A percentile compares a stretch with the other conserved stretches of the same genome.
Evolutionary conservation across 225 moss, liverwort and hornwort genomes (phyloP).

Genomic region (Antitrichia curtipendula): DNA sequence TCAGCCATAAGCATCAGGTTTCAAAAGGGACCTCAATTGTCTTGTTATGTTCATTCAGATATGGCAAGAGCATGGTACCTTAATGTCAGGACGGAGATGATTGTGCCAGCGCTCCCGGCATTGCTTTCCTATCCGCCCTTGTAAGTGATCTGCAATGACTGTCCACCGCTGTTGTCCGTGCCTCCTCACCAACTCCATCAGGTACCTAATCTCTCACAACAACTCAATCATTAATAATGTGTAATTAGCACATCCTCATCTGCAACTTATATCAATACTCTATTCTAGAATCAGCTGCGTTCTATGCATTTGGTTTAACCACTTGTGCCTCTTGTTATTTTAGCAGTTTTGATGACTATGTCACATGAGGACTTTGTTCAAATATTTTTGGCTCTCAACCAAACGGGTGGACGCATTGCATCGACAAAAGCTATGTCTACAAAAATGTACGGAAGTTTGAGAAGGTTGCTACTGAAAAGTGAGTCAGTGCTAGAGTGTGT

Average conservation of each 20-base stretch:
- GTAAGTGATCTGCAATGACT: slow-evolving; percentile 66
- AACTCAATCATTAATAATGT: background rate
- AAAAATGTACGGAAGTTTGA: background rate
- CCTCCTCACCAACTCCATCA: slow-evolving; percentile 77
- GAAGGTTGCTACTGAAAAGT: background rate
- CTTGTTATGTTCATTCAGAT: background rate
- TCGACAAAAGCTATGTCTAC: background rate
- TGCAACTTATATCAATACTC: background rate
- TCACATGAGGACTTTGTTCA: background rate
- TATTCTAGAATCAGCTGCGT: background rate
- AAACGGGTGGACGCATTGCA: background rate
- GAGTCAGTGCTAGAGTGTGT: background rate
- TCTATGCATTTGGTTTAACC: background rate
- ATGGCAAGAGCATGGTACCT: slow-evolving; percentile 9
- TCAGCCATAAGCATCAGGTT: background rate
- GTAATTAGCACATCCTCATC: background rate
- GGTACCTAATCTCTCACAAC: slow-evolving; percentile 28
- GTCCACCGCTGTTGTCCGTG: slow-evolving; percentile 95
- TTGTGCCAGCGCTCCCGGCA: slow-evolving; percentile 98
- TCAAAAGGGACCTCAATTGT: background rate
- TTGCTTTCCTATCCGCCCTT: slow-evolving; percentile 84
- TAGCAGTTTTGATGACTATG: background rate
- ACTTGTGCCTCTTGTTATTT: background rate
- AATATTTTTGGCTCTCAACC: background rate
- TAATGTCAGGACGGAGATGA: slow-evolving; percentile 89